Percentiles rank a stretch among this genome's conserved stretches.
Evolutionary conservation across 257 asterid species (phyloP).

Genomic region (Fraxinus anomala): DNA sequence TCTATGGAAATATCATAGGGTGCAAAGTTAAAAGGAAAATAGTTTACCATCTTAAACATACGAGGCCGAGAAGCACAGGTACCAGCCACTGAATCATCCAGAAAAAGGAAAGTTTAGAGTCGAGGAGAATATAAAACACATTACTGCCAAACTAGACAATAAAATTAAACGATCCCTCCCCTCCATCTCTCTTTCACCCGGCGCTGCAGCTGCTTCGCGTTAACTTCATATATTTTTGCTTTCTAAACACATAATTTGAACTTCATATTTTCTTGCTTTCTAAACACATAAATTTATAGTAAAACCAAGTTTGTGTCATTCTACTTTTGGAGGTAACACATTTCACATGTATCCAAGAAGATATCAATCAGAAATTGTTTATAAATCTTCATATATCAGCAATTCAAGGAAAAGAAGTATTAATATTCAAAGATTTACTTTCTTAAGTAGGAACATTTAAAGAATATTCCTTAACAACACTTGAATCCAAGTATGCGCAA

Average conservation of each 20-base stretch:
- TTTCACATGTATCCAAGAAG: neutral
- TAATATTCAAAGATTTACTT: neutral
- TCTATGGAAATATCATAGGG: neutral
- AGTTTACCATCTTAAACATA: conserved; percentile 42
- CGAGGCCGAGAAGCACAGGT: conserved; percentile 54
- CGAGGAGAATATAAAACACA: neutral
- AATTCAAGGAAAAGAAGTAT: neutral
- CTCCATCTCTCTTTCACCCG: neutral
- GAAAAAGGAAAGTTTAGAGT: neutral
- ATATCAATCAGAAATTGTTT: neutral
- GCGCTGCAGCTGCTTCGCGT: neutral
- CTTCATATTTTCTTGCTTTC: neutral
- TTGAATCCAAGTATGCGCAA: neutral
- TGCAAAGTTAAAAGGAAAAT: neutral
- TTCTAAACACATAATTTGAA: too few relatives aligned
- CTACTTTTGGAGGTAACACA: neutral
- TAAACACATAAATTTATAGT: too few relatives aligned
- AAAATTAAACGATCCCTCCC: neutral
- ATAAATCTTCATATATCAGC: neutral
- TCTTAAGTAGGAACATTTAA: neutral
- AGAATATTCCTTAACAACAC: neutral
- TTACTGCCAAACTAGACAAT: neutral
- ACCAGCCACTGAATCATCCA: conserved; percentile 45
- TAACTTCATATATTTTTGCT: neutral
- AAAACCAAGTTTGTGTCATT: neutral